Evolutionary conservation across 1,139 yeast genomes (phyloP), one percentile per base, ranked within the genome.

Genomic region (Kazachstania sp.): DNA sequence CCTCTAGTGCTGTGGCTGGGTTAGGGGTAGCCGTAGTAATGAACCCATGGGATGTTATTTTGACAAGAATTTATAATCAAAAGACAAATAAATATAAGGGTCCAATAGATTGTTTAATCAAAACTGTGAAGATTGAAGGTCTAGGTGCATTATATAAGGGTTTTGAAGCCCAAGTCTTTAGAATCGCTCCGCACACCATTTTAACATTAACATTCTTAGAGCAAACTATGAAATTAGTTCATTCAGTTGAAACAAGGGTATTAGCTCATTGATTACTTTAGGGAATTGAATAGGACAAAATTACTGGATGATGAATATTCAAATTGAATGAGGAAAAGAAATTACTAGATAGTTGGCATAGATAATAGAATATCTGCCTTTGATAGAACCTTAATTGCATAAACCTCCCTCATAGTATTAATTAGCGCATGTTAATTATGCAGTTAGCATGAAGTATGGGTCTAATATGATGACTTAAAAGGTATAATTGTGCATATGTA

Each of bases 21-120:
- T 68, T 88, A 44, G 97, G 95, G 54, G 97, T 92, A 30, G 92
- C 95, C 46, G 73, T 90, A 34, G 96, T 86, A 37, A 90, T 94
- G 97, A 90, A 88, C 65, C 97, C 97, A 16, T 87, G 95, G 81
- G 98, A 92, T 66, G 97, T 92, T 46, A 78, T 92, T 47, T 73
- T 92, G 69, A 92, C 98, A 1, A 77, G 98, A 70, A 83, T 94
- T 67, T 92, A 90, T 69, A 92, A 92, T 67, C 97, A 92, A 66
- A 86, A 83, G 67, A 96, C 96, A 37, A 77, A 86, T 59, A 75
- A 85, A 49, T 92, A 92, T 69, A 75, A 71, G 50, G 95, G 95
- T 4, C 95, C 96, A 1, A 59, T 88, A 20, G 98, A 92, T 67
- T 92, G 98, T 71, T 72, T 88, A 49, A 62, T 78, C 50, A 90